These are phyloP conservation scores for Moelleriella libera DNA, from an alignment of 2,329 filamentous ascomycete genomes.

Conservation along the genomic window DNA sequence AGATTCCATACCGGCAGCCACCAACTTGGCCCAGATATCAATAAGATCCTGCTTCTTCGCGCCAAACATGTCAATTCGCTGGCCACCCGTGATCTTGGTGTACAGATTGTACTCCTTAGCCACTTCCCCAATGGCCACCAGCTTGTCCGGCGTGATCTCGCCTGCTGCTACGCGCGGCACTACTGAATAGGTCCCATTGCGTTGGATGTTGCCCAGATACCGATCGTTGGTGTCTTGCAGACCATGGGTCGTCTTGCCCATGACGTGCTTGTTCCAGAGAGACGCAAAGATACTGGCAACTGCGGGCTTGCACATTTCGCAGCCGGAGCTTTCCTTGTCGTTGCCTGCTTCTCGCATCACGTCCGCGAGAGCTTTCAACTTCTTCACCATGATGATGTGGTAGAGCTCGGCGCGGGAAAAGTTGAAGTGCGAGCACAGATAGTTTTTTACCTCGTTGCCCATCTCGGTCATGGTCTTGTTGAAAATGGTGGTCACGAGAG, in stretches of 20 bases:
- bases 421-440: conserved; percentile 72
- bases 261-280: conserved; percentile 71
- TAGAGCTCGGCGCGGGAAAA: conserved; percentile 81
- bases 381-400: conserved; percentile 75
- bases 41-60: conserved; percentile 77
- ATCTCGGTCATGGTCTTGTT: conserved; percentile 75
- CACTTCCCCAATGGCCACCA: conserved; percentile 71
- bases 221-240: conserved; percentile 86
- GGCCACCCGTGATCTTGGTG: conserved; percentile 83
- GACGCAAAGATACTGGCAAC: conserved; percentile 70
- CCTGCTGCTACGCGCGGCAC: conserved; percentile 71
- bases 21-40: conserved; percentile 66
- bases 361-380: conserved; percentile 54
- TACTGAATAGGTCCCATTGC: conserved; percentile 83
- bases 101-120: conserved; percentile 76
- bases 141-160: conserved; percentile 76
- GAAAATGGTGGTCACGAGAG: conserved; percentile 78
- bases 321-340: conserved; percentile 59
- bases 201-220: conserved; percentile 79
- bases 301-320: conserved; percentile 75
- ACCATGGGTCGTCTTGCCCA: conserved; percentile 55
- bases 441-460: conserved; percentile 77
- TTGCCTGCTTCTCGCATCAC: conserved; percentile 71
- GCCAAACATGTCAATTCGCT: conserved; percentile 87
- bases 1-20: conserved; percentile 78